Percentiles rank a stretch among this genome's conserved stretches.
phyloP scores from a whole-genome alignment of 2,329 filamentous ascomycete genomes.

The Calonectria leucothoes region DNA sequence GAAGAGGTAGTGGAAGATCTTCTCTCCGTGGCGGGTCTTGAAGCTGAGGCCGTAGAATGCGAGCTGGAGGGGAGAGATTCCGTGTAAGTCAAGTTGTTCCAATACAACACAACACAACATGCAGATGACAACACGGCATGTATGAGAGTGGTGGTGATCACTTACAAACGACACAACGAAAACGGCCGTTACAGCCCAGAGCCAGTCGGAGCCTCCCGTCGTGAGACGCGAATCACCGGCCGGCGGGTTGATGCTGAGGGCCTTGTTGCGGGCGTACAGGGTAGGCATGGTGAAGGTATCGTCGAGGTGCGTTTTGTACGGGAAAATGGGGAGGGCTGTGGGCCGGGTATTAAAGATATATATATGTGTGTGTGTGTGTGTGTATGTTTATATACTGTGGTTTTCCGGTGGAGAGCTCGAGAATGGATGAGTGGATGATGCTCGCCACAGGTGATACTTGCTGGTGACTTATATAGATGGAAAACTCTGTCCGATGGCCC shows the following conservation, averaged over 20 bases:
- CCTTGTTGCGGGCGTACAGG: slow-evolving; percentile 55
- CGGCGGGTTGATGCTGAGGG: slow-evolving; percentile 60
- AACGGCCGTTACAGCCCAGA: slow-evolving; percentile 65
- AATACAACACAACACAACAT: neutral
- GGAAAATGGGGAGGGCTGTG: neutral
- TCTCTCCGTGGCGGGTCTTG: slow-evolving; percentile 58
- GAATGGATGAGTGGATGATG: neutral
- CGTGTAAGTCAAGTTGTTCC: slow-evolving; percentile 27
- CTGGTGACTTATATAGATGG: neutral
- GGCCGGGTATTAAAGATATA: neutral
- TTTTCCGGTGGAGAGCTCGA: neutral
- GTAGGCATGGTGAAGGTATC: slow-evolving; percentile 44
- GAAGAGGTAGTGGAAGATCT: slow-evolving; percentile 69
- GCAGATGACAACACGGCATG: too few relatives aligned
- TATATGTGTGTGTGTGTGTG: too few relatives aligned
- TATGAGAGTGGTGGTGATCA: neutral
- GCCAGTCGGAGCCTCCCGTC: slow-evolving; percentile 64
- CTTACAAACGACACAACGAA: slow-evolving; percentile 60
- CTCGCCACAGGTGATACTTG: neutral
- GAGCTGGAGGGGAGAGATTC: slow-evolving; percentile 45
- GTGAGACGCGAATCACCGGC: slow-evolving; percentile 48
- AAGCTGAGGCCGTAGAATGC: slow-evolving; percentile 54
- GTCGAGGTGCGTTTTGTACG: neutral
- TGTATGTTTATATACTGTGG: neutral
- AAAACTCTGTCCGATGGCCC: neutral